Base-by-base conservation (phyloP, 139 green algal genomes). In the Pleodorina starrii region DNA sequence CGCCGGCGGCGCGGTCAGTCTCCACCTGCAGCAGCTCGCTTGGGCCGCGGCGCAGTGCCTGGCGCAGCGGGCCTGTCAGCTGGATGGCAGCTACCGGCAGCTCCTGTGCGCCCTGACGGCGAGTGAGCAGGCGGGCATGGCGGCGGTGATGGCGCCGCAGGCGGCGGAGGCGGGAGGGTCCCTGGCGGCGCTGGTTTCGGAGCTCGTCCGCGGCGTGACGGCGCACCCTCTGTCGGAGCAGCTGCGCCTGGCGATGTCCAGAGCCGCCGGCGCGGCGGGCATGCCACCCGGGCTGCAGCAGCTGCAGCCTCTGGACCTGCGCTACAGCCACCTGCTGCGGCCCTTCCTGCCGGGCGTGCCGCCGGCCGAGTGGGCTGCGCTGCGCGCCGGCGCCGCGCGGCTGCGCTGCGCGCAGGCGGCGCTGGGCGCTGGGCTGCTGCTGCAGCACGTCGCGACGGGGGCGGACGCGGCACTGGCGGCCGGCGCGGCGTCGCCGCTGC, bases 31-130 rank as follows among this genome's bases (percentile, higher is more conserved):
- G 66, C 91, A 86, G 69, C 83, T 93, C 77, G 36, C 81, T 35
- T 93, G 87, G 80, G 74, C 86, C 5, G 85, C 89, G 27, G 94
- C 91, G 40, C 82, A 60, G 43, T 91, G 92, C 68, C 88, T 91
- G 69, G 90, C 86, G 44, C 85, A 94, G 90, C 91, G 90, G 23
- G 85, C 84, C 14, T 74, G 59, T 1, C 21, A 6, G 21, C 29
- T 60, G 2, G 89, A 90, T 77, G 83, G 51, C 38, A 23, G 5
- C 21, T 35, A 74, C 29, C 84, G 54, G n/a, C 29, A 19, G 50
- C 73, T 76, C 23, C 48, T 73, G 27, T 38, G 21, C 36, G 50
- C 23, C 17, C 32, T 12, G 0, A 36, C 44, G 1, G 66, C 71
- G 4, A 10, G 0, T 6, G 23, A 40, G 35, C 36, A 40, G 38